These are phyloP conservation scores for Penicillium sclerotigenum DNA, from an alignment of 2,329 filamentous ascomycete species.

Conservation along the genomic window DNA sequence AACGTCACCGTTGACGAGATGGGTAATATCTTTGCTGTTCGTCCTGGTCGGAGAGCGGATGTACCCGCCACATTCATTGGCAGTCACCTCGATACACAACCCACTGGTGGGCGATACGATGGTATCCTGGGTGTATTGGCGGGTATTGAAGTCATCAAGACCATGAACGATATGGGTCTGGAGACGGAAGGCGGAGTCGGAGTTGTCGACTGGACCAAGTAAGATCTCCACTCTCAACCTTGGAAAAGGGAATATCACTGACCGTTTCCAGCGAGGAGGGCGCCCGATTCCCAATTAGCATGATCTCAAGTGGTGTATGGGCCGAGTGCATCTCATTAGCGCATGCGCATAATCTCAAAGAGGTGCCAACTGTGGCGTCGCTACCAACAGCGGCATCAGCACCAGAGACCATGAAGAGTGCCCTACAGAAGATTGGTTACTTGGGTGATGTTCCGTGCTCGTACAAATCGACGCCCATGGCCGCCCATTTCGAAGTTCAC, in stretches of 20 bases:
- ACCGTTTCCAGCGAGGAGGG: slow-evolving; percentile 65
- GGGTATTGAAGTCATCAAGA: slow-evolving; percentile 68
- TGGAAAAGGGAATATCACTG: slow-evolving; percentile 3
- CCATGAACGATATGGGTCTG: slow-evolving; percentile 63
- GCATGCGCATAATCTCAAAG: slow-evolving; percentile 59
- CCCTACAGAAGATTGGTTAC: slow-evolving; percentile 69
- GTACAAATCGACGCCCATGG: slow-evolving; percentile 61
- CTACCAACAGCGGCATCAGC: slow-evolving; percentile 49
- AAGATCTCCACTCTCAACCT: slow-evolving; percentile 2
- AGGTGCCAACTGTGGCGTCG: slow-evolving; percentile 53
- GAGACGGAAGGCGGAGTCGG: slow-evolving; percentile 70
- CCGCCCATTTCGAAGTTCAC: slow-evolving; percentile 74
- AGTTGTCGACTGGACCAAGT: slow-evolving; percentile 59
- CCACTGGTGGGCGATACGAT: slow-evolving; percentile 45
- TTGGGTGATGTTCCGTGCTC: slow-evolving; percentile 56
- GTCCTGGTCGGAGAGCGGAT: slow-evolving; percentile 57
- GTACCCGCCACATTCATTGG: slow-evolving; percentile 66
- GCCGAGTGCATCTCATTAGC: slow-evolving; percentile 61
- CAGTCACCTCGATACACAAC: slow-evolving; percentile 66
- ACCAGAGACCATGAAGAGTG: slow-evolving; percentile 61
- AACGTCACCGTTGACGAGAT: slow-evolving; percentile 67
- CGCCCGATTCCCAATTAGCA: slow-evolving; percentile 70
- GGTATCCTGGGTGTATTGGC: slow-evolving; percentile 73
- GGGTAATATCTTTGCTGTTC: slow-evolving; percentile 76
- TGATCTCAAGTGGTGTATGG: slow-evolving; percentile 73